Evolutionary conservation across 2,329 filamentous ascomycete genomes (phyloP).

Genomic region (Neopestalotiopsis rosae): DNA sequence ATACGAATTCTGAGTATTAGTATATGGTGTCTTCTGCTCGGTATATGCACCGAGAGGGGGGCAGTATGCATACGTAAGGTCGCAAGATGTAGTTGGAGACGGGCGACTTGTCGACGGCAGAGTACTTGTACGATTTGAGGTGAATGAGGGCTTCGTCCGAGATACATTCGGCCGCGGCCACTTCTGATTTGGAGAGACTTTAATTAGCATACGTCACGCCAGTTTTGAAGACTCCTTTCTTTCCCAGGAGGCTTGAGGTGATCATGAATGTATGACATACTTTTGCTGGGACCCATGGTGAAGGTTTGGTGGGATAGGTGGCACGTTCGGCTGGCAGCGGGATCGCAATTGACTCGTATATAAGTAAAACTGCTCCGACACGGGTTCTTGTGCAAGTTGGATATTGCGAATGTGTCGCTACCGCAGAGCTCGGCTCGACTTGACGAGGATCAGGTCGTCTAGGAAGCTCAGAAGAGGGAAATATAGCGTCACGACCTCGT

Average conservation of each 20-base stretch:
- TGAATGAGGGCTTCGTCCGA: constrained; percentile 91
- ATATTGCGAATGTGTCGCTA: background rate
- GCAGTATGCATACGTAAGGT: constrained; percentile 77
- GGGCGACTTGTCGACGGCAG: constrained; percentile 92
- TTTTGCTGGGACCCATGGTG: constrained; percentile 12
- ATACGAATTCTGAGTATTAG: constrained; percentile 29
- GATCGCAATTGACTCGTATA: constrained; percentile 9
- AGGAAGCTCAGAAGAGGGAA: background rate
- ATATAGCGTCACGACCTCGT: background rate
- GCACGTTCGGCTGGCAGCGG: constrained; percentile 7
- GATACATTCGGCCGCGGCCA: constrained; percentile 72
- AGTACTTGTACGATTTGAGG: constrained; percentile 96
- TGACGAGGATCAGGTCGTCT: background rate
- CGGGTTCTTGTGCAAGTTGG: background rate
- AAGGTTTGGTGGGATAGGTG: background rate
- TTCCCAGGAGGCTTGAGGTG: background rate
- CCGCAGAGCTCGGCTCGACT: background rate
- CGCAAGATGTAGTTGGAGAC: constrained; percentile 92
- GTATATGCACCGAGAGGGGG: constrained; percentile 14
- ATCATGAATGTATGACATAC: constrained; percentile 6
- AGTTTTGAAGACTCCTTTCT: background rate
- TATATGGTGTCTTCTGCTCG: constrained; percentile 22
- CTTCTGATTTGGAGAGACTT: constrained; percentile 39
- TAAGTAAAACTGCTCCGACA: background rate
- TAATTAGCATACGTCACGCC: background rate